phyloP scores from a whole-genome alignment of 352 stramenopile species.

The Phytopythium sindhum region DNA sequence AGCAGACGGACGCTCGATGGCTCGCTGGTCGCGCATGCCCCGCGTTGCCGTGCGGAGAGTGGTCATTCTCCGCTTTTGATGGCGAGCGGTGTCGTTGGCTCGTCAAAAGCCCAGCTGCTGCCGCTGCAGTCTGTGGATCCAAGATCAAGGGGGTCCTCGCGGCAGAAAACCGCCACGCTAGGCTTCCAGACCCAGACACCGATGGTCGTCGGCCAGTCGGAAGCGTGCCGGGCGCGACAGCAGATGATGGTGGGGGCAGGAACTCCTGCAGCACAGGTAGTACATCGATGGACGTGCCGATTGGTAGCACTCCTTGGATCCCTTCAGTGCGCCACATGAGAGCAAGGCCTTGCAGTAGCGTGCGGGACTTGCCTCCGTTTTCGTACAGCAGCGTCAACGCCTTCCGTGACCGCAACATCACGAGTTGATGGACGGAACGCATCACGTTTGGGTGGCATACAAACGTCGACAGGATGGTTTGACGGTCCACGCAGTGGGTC shows the following conservation, averaged over 20 bases:
- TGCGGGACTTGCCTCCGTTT: constrained; percentile 49
- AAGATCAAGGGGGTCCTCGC: background rate
- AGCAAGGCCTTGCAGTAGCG: constrained; percentile 57
- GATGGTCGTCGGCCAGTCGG: background rate
- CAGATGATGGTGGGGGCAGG: background rate
- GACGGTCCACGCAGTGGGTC: constrained; percentile 57
- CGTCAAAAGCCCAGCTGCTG: background rate
- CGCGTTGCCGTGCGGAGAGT: background rate
- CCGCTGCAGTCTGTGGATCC: background rate
- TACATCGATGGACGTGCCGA: constrained; percentile 23
- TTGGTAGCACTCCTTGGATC: constrained; percentile 40
- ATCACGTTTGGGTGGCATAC: constrained; percentile 56
- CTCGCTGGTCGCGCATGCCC: background rate
- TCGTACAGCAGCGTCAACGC: constrained; percentile 53
- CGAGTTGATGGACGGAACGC: constrained; percentile 54
- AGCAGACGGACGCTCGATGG: background rate
- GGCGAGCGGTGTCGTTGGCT: background rate
- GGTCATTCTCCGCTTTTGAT: background rate
- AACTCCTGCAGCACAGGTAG: constrained; percentile 50
- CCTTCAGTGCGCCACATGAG: constrained; percentile 61
- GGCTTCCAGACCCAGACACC: background rate
- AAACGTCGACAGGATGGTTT: constrained; percentile 44
- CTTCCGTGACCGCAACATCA: constrained; percentile 47
- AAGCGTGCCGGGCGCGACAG: background rate
- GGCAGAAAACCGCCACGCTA: background rate